Evolutionary conservation across 305 asterid species (phyloP), one percentile per base, ranked within the genome.

Genomic region (Fraxinus angustifolia): DNA sequence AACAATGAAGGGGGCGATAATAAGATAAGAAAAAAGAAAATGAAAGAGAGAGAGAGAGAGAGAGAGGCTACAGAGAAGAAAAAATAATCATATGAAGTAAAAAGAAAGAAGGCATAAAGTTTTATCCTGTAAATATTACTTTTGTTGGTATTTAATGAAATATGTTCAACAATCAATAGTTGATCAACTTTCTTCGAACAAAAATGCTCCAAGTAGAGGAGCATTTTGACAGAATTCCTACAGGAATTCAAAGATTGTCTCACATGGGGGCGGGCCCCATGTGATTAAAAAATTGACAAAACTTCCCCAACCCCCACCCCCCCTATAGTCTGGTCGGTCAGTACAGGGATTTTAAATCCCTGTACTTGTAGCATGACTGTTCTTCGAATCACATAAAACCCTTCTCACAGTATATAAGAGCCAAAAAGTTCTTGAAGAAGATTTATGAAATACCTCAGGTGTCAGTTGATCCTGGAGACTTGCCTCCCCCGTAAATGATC

Each of bases 401-500:
- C 38, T 14, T 78, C 77, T 56, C 65, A n/a, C 48, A 73, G 56
- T 56, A 79, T 45, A 79, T 16, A 16, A 78, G 7, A 35, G 16
- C 16, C 19, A 42, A 42, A 42, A 38, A 58, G 48, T 33, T 72
- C 67, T 79, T 17, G 35, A 78, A 82, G 56, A 62, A 74, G 80
- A 73, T 21, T 38, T 16, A 17, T 38, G 16, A 85, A 87, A 68
- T 75, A 90, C 91, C 91, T 89, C 90, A 77, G 88, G 78, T 38
- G 90, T 78, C 74, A 82, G 82, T 26, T 81, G 89, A 77, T 87
- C 91, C 78, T 88, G 92, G 75, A 87, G 45, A 82, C 85, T 85
- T 31, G 85, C 85, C 45, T 84, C 91, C 80, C 87, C 88, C 33
- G 89, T 67, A 79, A 85, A 80, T 70, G 87, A 75, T 85, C 93